These are phyloP conservation scores for Nyctanthes arbortristis DNA, from an alignment of 257 asterid species.

Conservation along the genomic window DNA sequence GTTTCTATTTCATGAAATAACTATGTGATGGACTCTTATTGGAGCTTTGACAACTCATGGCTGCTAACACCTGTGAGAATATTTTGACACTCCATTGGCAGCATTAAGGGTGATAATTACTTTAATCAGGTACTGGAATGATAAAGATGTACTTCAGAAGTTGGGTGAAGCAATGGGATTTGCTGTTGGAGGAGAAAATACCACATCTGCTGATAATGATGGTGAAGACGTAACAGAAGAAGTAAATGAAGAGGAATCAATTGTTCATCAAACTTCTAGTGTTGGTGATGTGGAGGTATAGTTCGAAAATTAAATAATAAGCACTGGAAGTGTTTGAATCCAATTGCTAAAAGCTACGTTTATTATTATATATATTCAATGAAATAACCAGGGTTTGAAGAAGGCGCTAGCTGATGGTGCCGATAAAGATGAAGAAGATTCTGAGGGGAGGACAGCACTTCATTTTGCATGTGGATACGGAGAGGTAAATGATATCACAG, in stretches of 20 bases:
- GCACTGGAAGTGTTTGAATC: slow-evolving; percentile 8
- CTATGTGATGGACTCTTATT: not conserved
- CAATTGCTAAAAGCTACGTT: not conserved
- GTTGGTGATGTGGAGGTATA: slow-evolving; percentile 91
- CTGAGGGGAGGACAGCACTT: slow-evolving; percentile 98
- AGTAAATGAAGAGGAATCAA: slow-evolving; percentile 78
- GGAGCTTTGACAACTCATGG: not conserved
- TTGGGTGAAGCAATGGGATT: slow-evolving; percentile 97
- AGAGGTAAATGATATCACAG: slow-evolving; percentile 53
- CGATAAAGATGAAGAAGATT: slow-evolving; percentile 96
- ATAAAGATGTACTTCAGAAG: slow-evolving; percentile 77
- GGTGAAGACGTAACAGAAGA: slow-evolving; percentile 79
- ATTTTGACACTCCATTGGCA: not conserved
- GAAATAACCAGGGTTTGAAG: slow-evolving; percentile 67
- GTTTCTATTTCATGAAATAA: not conserved
- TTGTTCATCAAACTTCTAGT: slow-evolving; percentile 87
- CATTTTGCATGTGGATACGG: slow-evolving; percentile 99
- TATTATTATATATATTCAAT: slow-evolving; percentile 8
- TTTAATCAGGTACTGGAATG: slow-evolving; percentile 81
- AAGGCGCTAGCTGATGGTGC: slow-evolving; percentile 81
- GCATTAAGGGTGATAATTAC: slow-evolving; percentile 14
- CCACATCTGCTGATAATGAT: slow-evolving; percentile 60
- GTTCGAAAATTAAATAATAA: not conserved
- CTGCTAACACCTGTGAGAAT: not conserved
- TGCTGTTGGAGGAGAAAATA: slow-evolving; percentile 63